These are phyloP conservation scores for Pyricularia pennisetigena DNA, from an alignment of 2,329 filamentous ascomycete species.

Conservation along the genomic window DNA sequence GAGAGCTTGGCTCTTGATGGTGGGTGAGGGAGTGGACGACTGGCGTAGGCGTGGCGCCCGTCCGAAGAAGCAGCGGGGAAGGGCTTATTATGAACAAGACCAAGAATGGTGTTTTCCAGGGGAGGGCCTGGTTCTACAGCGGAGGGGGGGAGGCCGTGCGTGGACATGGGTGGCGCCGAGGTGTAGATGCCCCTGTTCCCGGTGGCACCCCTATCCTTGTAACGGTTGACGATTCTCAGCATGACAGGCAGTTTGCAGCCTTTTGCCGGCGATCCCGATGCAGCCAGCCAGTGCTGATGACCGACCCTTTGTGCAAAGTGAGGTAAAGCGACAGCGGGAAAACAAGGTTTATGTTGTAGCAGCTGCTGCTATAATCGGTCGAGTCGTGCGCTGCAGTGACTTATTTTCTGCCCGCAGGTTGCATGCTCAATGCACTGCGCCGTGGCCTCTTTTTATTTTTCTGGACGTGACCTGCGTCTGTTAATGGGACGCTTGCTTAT, in stretches of 20 bases:
- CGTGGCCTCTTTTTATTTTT: not conserved
- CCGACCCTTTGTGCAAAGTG: not conserved
- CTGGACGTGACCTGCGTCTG: not conserved
- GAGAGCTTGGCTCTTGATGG: slow-evolving; percentile 9
- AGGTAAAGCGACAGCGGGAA: not conserved
- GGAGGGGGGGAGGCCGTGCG: slow-evolving; percentile 15
- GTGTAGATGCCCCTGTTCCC: not conserved
- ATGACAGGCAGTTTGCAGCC: slow-evolving; percentile 12
- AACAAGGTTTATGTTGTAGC: not conserved
- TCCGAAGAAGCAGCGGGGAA: slow-evolving; percentile 16
- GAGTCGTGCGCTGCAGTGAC: not conserved
- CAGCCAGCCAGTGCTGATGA: not conserved
- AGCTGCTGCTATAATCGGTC: not conserved
- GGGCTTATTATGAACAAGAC: slow-evolving; percentile 21
- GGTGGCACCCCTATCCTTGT: slow-evolving; percentile 10
- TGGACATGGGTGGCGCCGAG: slow-evolving; percentile 6
- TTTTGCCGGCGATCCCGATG: not conserved
- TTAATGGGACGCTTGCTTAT: not conserved
- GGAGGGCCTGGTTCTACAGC: slow-evolving; percentile 23
- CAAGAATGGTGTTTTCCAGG: slow-evolving; percentile 20
- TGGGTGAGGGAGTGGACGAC: slow-evolving; percentile 18
- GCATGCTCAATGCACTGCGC: not conserved
- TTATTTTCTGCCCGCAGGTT: not conserved
- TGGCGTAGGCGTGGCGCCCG: slow-evolving; percentile 17
- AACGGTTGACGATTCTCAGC: slow-evolving; percentile 23